Percentiles rank a stretch among this genome's conserved stretches.
Conservation (phyloP, 2,329 filamentous ascomycete genomes). For the Arthrobotrys conoides region DNA sequence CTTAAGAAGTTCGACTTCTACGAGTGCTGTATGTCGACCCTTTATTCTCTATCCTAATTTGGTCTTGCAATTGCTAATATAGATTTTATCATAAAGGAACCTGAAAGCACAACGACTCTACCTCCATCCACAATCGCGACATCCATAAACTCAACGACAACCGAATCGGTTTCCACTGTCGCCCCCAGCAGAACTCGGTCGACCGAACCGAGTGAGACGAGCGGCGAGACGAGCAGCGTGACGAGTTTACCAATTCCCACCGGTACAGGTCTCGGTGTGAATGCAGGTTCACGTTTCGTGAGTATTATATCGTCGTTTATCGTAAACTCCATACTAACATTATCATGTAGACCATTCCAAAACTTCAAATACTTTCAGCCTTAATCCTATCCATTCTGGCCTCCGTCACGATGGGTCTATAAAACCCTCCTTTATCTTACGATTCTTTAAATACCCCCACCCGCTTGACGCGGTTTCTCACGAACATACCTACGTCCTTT, state of each 20-base stretch:
- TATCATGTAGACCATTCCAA: neutral
- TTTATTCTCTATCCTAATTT: neutral
- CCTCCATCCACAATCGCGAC: constrained; percentile 2
- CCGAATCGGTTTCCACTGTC: neutral
- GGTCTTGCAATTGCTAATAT: constrained; percentile 2
- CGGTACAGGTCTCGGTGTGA: constrained; percentile 12
- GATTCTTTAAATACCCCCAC: neutral
- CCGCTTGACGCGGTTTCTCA: constrained; percentile 3
- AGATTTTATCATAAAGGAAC: constrained; percentile 21
- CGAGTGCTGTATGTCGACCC: constrained; percentile 30
- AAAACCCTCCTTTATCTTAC: neutral
- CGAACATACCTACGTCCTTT: neutral
- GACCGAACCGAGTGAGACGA: neutral
- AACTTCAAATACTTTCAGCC: neutral
- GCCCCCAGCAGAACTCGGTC: constrained; percentile 1
- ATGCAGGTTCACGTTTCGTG: constrained; percentile 6
- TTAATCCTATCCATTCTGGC: neutral
- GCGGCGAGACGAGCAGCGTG: neutral
- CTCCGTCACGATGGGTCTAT: neutral
- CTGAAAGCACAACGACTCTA: constrained; percentile 35
- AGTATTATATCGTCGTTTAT: neutral
- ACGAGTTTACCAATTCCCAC: constrained; percentile 16
- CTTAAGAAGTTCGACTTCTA: constrained; percentile 24
- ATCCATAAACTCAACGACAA: constrained; percentile 1
- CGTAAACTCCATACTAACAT: neutral